Conservation (phyloP, 805 yeast genomes). For the Wickerhamiella cacticola region DNA sequence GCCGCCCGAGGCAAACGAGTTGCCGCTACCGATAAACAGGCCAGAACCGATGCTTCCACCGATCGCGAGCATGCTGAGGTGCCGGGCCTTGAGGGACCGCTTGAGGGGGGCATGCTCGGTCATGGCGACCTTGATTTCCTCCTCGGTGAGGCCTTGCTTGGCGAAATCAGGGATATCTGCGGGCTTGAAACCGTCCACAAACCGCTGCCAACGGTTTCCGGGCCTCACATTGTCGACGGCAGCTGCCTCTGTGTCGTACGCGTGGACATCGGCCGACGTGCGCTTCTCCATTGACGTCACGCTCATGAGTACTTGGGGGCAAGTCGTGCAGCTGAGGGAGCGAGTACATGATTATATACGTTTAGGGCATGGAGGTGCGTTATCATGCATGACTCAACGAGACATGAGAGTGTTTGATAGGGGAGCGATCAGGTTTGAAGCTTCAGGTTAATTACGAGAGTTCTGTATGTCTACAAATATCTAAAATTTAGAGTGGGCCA, state of each 20-base stretch:
- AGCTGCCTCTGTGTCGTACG: constrained; percentile 8
- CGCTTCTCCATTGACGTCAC: not conserved
- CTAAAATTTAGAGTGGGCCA: too few relatives aligned
- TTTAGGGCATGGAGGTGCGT: not conserved
- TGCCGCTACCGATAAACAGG: constrained; percentile 44
- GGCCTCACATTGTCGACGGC: not conserved
- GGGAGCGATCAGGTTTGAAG: too few relatives aligned
- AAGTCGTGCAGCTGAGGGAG: not conserved
- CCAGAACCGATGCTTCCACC: constrained; percentile 83
- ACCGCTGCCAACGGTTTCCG: not conserved
- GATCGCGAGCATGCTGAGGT: constrained; percentile 38
- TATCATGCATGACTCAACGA: not conserved
- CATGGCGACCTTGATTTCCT: constrained; percentile 30
- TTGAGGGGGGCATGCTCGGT: constrained; percentile 48
- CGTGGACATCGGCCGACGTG: not conserved
- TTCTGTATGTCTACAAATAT: too few relatives aligned
- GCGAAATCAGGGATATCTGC: constrained; percentile 27
- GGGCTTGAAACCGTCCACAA: constrained; percentile 15
- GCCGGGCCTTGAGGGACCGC: constrained; percentile 31
- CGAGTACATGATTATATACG: not conserved
- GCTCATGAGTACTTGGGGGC: too few relatives aligned
- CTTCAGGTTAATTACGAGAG: too few relatives aligned
- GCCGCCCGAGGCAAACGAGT: constrained; percentile 38
- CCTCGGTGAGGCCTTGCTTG: constrained; percentile 26
- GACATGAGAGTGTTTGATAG: not conserved